Evolutionary conservation across 2,329 filamentous ascomycete species (phyloP).

Genomic region (Sphaerulina populicola): DNA sequence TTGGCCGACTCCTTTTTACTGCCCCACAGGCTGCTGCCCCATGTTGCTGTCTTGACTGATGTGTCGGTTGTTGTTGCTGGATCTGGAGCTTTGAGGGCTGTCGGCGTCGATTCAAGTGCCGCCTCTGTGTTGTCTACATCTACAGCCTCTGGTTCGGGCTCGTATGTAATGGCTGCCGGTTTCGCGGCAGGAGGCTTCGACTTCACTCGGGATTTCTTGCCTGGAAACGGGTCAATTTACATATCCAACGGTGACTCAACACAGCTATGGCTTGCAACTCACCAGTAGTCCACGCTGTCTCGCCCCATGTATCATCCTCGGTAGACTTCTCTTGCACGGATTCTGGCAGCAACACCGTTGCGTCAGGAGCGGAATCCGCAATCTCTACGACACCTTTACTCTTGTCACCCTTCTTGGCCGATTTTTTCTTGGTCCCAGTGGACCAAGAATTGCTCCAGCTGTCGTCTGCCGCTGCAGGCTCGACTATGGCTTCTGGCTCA

Average conservation of each 20-base stretch:
- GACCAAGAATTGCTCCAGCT: slow-evolving; percentile 49
- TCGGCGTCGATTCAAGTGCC: slow-evolving; percentile 9
- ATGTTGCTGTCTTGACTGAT: slow-evolving; percentile 37
- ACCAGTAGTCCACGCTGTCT: slow-evolving; percentile 22
- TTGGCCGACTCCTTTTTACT: slow-evolving; percentile 33
- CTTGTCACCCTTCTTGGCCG: slow-evolving; percentile 37
- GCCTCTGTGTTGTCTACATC: slow-evolving; percentile 25
- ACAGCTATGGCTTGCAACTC: neutral
- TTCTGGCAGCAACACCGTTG: slow-evolving; percentile 39
- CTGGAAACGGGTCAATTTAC: slow-evolving; percentile 26
- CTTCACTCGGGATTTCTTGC: slow-evolving; percentile 48
- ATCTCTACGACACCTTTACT: slow-evolving; percentile 37
- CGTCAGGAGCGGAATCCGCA: slow-evolving; percentile 26
- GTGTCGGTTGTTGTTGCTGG: slow-evolving; percentile 36
- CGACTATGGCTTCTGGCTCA: slow-evolving; percentile 43
- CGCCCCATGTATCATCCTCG: slow-evolving; percentile 29
- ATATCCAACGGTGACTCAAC: slow-evolving; percentile 1
- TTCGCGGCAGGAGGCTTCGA: slow-evolving; percentile 35
- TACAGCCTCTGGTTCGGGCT: slow-evolving; percentile 12
- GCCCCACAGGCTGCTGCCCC: slow-evolving; percentile 27
- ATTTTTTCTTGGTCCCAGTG: slow-evolving; percentile 48
- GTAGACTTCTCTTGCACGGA: slow-evolving; percentile 31
- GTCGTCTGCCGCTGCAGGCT: slow-evolving; percentile 41
- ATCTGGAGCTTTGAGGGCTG: slow-evolving; percentile 18
- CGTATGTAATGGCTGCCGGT: no score